Percentiles rank a stretch among this genome's conserved stretches.
phyloP scores from a whole-genome alignment of 306 rosid species.

The Quercus engelmannii region DNA sequence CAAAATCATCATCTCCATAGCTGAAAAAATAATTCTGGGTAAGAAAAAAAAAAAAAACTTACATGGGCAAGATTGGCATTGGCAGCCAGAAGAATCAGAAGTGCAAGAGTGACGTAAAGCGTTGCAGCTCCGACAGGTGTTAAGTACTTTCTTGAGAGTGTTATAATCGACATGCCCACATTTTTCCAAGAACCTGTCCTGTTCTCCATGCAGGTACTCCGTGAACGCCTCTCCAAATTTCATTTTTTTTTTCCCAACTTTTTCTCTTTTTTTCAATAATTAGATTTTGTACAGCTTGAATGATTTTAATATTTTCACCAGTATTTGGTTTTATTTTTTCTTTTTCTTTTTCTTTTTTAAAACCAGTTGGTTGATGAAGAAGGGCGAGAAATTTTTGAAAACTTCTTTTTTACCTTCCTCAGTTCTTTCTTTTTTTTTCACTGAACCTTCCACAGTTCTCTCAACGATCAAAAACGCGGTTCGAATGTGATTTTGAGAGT shows the following conservation, averaged over 20 bases:
- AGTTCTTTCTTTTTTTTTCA: too few relatives aligned
- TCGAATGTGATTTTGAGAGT: too few relatives aligned
- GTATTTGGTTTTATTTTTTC: too few relatives aligned
- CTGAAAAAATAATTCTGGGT: not conserved
- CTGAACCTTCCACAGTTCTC: too few relatives aligned
- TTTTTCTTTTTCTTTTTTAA: too few relatives aligned
- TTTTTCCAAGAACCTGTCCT: slow-evolving; percentile 46
- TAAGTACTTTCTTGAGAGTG: slow-evolving; percentile 74
- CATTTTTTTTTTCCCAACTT: slow-evolving; percentile 28
- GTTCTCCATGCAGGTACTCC: slow-evolving; percentile 68
- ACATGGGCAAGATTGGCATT: slow-evolving; percentile 71
- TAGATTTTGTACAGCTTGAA: too few relatives aligned
- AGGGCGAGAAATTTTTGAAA: too few relatives aligned
- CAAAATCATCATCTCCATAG: not conserved
- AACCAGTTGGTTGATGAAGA: too few relatives aligned
- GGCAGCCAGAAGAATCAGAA: slow-evolving; percentile 45
- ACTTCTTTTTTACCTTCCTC: too few relatives aligned
- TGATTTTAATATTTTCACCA: too few relatives aligned
- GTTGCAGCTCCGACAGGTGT: slow-evolving; percentile 56
- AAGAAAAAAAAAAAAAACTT: not conserved
- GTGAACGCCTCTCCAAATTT: slow-evolving; percentile 68
- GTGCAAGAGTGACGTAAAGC: slow-evolving; percentile 15
- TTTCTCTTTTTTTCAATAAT: not conserved
- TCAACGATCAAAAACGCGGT: too few relatives aligned
- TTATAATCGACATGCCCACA: slow-evolving; percentile 70